A percentile compares a stretch with the other conserved stretches of the same genome.
These are phyloP conservation scores for Trametes polyzona DNA, from an alignment of 1,284 basidiomycete species.

Conservation along the genomic window DNA sequence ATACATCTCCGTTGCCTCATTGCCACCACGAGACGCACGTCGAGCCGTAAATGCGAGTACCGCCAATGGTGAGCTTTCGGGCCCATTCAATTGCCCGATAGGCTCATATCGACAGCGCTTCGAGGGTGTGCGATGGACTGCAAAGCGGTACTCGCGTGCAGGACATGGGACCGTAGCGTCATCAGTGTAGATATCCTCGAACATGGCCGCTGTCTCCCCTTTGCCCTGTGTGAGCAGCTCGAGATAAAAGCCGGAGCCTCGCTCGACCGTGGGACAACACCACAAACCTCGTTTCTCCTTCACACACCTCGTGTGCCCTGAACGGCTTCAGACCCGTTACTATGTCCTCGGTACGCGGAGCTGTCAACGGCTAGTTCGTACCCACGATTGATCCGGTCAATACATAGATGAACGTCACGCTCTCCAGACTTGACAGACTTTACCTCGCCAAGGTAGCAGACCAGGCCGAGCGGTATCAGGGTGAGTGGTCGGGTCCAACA, in stretches of 20 bases:
- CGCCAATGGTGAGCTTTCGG: neutral
- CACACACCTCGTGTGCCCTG: neutral
- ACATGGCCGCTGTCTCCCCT: constrained; percentile 23
- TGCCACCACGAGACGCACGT: constrained; percentile 3
- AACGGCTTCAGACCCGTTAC: neutral
- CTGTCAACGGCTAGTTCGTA: neutral
- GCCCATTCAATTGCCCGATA: neutral
- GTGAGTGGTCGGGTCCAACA: too few species aligned
- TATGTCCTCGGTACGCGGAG: constrained; percentile 14
- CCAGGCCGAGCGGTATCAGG: constrained; percentile 68
- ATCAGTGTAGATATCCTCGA: constrained; percentile 15
- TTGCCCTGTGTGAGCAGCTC: constrained; percentile 22
- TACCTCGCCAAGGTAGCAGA: constrained; percentile 69
- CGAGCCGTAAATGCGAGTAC: neutral
- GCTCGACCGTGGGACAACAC: neutral
- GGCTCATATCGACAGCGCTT: constrained; percentile 1
- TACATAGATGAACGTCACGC: constrained; percentile 26
- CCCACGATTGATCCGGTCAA: neutral
- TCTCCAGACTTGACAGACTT: constrained; percentile 43
- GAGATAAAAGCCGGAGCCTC: constrained; percentile 15
- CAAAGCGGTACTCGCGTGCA: constrained; percentile 8
- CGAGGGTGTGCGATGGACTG: neutral
- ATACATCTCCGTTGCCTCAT: constrained; percentile 8
- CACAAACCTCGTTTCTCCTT: neutral
- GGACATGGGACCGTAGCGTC: constrained; percentile 17